Evolutionary conservation across 192 early-diverging fungal genomes (phyloP).

Genomic region (Mortierella alpina): DNA sequence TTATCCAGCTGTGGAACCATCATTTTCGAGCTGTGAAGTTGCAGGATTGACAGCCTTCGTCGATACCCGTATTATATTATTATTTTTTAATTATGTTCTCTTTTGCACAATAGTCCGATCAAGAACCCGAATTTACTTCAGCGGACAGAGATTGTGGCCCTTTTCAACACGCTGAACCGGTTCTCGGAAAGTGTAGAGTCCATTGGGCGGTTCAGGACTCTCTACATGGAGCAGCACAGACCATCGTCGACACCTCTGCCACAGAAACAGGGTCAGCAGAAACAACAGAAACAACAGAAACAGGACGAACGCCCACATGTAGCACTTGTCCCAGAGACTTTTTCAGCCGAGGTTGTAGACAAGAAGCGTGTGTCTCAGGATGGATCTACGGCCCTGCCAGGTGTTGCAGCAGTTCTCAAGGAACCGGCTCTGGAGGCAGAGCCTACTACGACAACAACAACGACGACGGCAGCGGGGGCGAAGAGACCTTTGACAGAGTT

Average conservation of each 20-base stretch:
- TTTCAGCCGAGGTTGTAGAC: no score
- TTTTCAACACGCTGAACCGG: constrained; percentile 89
- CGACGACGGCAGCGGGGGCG: no score
- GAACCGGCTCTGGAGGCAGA: no score
- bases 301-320: neutral
- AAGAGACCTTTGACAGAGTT: no score
- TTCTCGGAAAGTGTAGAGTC: constrained; percentile 85
- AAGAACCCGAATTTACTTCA: constrained; percentile 68
- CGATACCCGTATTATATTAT: neutral
- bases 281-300: neutral
- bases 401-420: no score
- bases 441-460: no score
- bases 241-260: neutral
- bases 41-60: neutral
- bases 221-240: constrained; percentile 65
- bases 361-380: no score
- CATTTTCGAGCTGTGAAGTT: neutral
- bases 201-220: constrained; percentile 79
- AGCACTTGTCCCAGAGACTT: no score
- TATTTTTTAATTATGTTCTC: constrained; percentile 15
- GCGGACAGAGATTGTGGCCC: constrained; percentile 86
- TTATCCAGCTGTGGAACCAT: neutral
- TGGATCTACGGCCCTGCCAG: no score
- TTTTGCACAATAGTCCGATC: constrained; percentile 49
- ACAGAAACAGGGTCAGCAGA: neutral